A percentile compares a stretch with the other conserved stretches of the same genome.
Evolutionary conservation across 805 yeast genomes (phyloP).

Genomic region (Starmerella gropengiesseri): DNA sequence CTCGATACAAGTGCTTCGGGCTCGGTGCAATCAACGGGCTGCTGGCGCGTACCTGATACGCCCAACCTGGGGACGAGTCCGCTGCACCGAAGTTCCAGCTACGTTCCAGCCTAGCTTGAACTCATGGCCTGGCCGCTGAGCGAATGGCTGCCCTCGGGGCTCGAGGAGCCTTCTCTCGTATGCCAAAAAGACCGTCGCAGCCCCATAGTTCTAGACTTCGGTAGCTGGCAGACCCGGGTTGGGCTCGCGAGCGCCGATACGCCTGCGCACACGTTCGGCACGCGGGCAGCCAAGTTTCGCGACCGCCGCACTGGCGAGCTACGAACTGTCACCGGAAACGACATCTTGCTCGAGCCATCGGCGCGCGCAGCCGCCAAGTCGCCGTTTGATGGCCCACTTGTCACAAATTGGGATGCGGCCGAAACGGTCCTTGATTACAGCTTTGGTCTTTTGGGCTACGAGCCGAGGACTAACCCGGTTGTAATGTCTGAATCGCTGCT

Average conservation of each 20-base stretch:
- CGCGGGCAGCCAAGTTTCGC: slow-evolving; percentile 58
- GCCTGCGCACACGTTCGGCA: slow-evolving; percentile 57
- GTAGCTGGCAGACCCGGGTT: slow-evolving; percentile 41
- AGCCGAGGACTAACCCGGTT: slow-evolving; percentile 45
- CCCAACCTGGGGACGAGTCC: neutral
- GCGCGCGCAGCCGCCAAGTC: slow-evolving; percentile 57
- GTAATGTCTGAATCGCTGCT: slow-evolving; percentile 72
- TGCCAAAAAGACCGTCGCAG: slow-evolving; percentile 5
- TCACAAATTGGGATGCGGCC: slow-evolving; percentile 86
- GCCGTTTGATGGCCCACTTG: slow-evolving; percentile 77
- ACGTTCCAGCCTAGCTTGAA: neutral
- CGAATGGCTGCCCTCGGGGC: slow-evolving; percentile 20
- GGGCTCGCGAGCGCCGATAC: slow-evolving; percentile 28
- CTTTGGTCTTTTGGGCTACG: slow-evolving; percentile 66
- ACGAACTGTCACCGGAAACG: slow-evolving; percentile 72
- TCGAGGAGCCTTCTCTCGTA: slow-evolving; percentile 16
- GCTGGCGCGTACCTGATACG: neutral
- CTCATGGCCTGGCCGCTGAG: slow-evolving; percentile 10
- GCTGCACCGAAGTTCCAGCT: too few relatives aligned
- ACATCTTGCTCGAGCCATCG: slow-evolving; percentile 58
- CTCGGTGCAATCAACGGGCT: too few relatives aligned
- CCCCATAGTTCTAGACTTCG: slow-evolving; percentile 87
- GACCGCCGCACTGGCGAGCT: slow-evolving; percentile 53
- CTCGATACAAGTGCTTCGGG: too few relatives aligned
- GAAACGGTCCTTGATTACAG: slow-evolving; percentile 78